phyloP scores from a whole-genome alignment of 2,329 filamentous ascomycete species.

The Macroventuria anomochaeta region DNA sequence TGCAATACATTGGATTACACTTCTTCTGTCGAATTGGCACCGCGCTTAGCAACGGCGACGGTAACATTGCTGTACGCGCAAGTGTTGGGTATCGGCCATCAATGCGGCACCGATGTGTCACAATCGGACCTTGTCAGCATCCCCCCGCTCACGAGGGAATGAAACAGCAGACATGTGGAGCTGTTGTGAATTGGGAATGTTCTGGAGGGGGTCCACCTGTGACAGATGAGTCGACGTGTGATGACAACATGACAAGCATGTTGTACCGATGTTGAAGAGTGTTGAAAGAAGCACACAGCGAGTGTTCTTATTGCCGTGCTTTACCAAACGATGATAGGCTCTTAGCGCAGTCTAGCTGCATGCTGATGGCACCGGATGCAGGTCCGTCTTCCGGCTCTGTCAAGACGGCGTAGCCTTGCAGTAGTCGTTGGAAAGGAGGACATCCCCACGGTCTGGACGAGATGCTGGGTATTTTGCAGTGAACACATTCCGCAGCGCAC shows the following conservation, averaged over 20 bases:
- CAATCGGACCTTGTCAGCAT: conserved; percentile 12
- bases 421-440: conserved; percentile 9
- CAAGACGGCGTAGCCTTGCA: conserved; percentile 18
- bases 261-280: background rate
- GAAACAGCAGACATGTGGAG: conserved; percentile 16
- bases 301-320: conserved; percentile 10
- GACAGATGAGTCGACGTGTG: conserved; percentile 6
- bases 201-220: conserved; percentile 10
- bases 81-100: conserved; percentile 3
- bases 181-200: conserved; percentile 11
- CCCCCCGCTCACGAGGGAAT: conserved; percentile 14
- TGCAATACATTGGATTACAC: conserved; percentile 31
- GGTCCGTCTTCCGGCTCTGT: conserved; percentile 16
- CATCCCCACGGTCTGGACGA: conserved; percentile 14
- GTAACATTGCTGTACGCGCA: conserved; percentile 7
- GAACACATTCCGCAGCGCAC: conserved; percentile 15
- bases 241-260: conserved; percentile 12
- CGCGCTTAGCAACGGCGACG: conserved; percentile 8
- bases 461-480: conserved; percentile 3
- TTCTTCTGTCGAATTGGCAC: background rate
- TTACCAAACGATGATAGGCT: conserved; percentile 7
- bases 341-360: conserved; percentile 6
- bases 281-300: background rate
- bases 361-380: conserved; percentile 14
- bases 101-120: conserved; percentile 12